These are phyloP conservation scores for Potentilla sterilis DNA, from an alignment of 306 rosid species.

Conservation along the genomic window DNA sequence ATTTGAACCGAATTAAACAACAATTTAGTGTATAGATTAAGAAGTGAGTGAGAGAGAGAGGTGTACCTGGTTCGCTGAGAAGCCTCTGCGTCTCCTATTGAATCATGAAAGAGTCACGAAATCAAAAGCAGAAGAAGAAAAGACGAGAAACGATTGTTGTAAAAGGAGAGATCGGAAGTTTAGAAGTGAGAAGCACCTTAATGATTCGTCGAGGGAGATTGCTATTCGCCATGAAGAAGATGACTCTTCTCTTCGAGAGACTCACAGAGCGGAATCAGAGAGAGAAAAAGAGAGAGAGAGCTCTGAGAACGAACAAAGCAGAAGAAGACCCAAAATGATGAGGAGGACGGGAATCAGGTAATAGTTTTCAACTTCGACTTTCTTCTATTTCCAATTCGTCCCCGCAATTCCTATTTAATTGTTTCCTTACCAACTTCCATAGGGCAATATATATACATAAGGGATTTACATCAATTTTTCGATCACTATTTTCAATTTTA, in stretches of 20 bases:
- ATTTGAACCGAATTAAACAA: background rate
- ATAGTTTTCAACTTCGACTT: background rate
- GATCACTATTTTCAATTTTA: too few relatives aligned
- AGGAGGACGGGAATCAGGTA: background rate
- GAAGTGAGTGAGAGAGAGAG: background rate
- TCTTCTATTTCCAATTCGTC: background rate
- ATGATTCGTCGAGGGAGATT: conserved; percentile 37
- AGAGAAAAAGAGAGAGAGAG: background rate
- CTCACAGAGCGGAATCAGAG: background rate
- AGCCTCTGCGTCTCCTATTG: conserved; percentile 42
- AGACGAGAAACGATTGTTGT: background rate
- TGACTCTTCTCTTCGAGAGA: background rate
- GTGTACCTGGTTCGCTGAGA: conserved; percentile 40
- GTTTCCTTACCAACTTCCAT: background rate
- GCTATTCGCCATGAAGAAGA: conserved; percentile 28
- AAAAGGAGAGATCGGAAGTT: conserved; percentile 16
- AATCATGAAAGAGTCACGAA: background rate
- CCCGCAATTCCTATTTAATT: background rate
- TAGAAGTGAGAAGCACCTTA: conserved; percentile 24
- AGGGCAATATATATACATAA: too few relatives aligned
- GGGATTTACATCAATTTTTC: too few relatives aligned
- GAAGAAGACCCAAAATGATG: background rate
- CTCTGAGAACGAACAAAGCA: background rate
- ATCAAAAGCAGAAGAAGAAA: background rate
- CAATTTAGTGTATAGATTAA: background rate